Evolutionary conservation across 2,329 filamentous ascomycete genomes (phyloP), one percentile per base, ranked within the genome.

Genomic region (Pseudogymnoascus sp.): DNA sequence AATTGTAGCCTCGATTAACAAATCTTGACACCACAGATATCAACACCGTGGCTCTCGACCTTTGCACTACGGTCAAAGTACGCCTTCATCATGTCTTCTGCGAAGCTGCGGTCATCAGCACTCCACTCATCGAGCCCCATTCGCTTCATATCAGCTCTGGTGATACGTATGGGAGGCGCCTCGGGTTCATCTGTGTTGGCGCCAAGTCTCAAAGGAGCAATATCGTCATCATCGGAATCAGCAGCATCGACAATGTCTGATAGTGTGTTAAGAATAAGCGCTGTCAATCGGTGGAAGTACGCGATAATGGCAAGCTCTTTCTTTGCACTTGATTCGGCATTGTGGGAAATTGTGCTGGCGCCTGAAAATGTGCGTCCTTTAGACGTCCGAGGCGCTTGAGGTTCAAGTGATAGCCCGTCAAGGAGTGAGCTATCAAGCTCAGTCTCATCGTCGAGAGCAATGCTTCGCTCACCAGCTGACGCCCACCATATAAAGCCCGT

Each of bases 401-500:
- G 69, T 1, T 74, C 69, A 12, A 77, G 72, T 2, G 73, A 71
- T 3, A 86, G 68, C 60, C 84, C 82, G 0, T 80, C 80, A 4
- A 87, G 77, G 3, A 87, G 78, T 2, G 79, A 73, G 6, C 79
- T 76, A 68, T 87, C 85, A 52, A 78, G 52, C 76, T 79, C 58
- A 75, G 85, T 83, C 66, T 87, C 84, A 18, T 82, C 79, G 65
- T 86, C 82, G 60, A 84, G 82, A 59, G 82, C 79, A 15, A 82
- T 79, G 6, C 82, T 77, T 72, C 87, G 83, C 74, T 94, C 90
- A 63, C 89, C 90, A 0, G 90, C 89, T 13, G 87, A 90, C 1
- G 90, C 89, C 90, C 90, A 94, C 90, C 90, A 94, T 82, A 93
- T 90, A 77, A 93, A 92, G 25, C 88, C 87, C 61, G 83, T 85